Percentiles rank a stretch among this genome's conserved stretches.
Conservation (phyloP, 1,284 basidiomycete genomes). For the Chalciporus sp. region DNA sequence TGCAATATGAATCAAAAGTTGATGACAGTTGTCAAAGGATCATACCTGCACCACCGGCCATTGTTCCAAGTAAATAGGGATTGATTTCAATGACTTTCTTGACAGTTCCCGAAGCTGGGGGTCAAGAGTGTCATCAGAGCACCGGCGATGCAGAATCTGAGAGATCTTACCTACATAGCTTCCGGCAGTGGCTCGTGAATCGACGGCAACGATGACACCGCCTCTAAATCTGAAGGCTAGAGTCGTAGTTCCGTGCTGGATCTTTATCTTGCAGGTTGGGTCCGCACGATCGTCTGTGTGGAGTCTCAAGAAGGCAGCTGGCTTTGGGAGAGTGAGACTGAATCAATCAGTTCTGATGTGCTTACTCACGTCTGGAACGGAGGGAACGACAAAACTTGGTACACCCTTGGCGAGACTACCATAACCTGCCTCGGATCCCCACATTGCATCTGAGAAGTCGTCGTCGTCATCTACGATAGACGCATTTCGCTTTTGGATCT, state of each 20-base stretch:
- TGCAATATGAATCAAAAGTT: conserved; percentile 10
- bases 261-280: conserved; percentile 95
- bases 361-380: conserved; percentile 70
- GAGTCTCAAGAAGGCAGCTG: conserved; percentile 83
- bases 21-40: conserved; percentile 12
- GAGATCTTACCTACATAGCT: conserved; percentile 84
- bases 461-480: conserved; percentile 59
- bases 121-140: conserved; percentile 1
- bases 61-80: conserved; percentile 96
- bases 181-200: conserved; percentile 96
- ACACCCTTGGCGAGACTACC: conserved; percentile 71
- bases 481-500: conserved; percentile 49
- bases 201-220: conserved; percentile 97
- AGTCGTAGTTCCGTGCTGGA: conserved; percentile 98
- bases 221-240: conserved; percentile 97
- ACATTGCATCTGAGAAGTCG: conserved; percentile 64
- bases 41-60: conserved; percentile 97
- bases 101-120: conserved; percentile 87
- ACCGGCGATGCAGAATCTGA: not conserved
- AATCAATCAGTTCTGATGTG: not conserved
- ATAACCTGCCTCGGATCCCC: conserved; percentile 83
- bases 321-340: conserved; percentile 50
- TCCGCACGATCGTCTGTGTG: conserved; percentile 95
- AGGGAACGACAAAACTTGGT: conserved; percentile 70
- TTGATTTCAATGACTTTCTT: conserved; percentile 99